phyloP scores from a whole-genome alignment of 768 basidiomycete species.

The Leccinum longicurvipes region DNA sequence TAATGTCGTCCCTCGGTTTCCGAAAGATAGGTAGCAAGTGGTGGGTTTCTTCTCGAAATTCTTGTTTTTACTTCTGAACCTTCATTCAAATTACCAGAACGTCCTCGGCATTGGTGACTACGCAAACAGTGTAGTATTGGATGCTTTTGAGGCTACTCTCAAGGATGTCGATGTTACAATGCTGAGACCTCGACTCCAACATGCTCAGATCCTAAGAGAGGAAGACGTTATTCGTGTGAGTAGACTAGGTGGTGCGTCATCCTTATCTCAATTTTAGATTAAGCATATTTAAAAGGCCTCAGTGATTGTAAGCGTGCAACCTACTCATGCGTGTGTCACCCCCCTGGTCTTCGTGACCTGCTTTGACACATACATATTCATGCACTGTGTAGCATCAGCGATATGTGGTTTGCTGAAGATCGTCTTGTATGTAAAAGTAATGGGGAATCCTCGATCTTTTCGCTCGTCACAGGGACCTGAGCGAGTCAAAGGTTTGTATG shows the following conservation, averaged over 20 bases:
- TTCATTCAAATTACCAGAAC: constrained; percentile 48
- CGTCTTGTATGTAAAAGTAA: constrained; percentile 54
- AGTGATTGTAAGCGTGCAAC: constrained; percentile 91
- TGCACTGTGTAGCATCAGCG: constrained; percentile 55
- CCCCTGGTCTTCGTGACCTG: background rate
- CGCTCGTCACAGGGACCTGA: constrained; percentile 59
- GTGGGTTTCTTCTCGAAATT: constrained; percentile 42
- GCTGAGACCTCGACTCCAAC: constrained; percentile 79
- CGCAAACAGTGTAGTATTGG: constrained; percentile 81
- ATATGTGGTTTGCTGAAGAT: constrained; percentile 88
- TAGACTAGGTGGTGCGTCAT: constrained; percentile 64
- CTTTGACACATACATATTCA: background rate
- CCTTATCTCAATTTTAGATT: background rate
- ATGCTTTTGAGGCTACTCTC: constrained; percentile 77
- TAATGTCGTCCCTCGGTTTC: constrained; percentile 62
- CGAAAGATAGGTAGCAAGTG: constrained; percentile 87
- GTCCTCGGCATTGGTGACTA: constrained; percentile 86
- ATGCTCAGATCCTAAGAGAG: constrained; percentile 81
- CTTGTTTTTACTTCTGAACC: background rate
- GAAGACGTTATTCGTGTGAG: constrained; percentile 75
- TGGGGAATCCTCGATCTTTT: background rate
- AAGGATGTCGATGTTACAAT: constrained; percentile 58
- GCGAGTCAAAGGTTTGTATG: constrained; percentile 81
- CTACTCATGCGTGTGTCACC: constrained; percentile 72
- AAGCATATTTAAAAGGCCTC: background rate